These are phyloP conservation scores for Phytophthora constricta DNA, from an alignment of 352 stramenopile species.

Conservation along the genomic window DNA sequence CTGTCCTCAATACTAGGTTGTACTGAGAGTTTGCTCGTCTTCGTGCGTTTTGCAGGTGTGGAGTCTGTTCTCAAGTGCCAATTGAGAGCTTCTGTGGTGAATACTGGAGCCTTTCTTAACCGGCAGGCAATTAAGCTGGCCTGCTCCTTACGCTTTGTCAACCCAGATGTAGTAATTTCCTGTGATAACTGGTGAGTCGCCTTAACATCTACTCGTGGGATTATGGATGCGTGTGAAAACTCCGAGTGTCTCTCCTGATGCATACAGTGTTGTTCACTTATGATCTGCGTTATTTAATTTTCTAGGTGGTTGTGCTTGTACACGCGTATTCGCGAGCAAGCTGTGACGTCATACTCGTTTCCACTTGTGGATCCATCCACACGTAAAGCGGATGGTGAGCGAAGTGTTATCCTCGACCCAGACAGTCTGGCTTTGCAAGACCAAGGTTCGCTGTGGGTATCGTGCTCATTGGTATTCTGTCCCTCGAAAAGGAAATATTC, in stretches of 20 bases:
- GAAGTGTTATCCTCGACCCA: slow-evolving; percentile 38
- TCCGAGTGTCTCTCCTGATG: no score
- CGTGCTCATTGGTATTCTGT: slow-evolving; percentile 53
- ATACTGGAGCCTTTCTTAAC: slow-evolving; percentile 29
- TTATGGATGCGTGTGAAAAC: no score
- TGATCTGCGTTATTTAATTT: no score
- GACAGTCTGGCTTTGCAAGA: slow-evolving; percentile 37
- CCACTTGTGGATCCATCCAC: slow-evolving; percentile 28
- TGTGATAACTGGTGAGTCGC: slow-evolving; percentile 38
- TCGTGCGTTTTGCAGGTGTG: slow-evolving; percentile 28
- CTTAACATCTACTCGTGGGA: no score
- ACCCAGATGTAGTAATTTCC: slow-evolving; percentile 25
- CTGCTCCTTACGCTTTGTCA: slow-evolving; percentile 30
- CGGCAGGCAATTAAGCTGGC: slow-evolving; percentile 30
- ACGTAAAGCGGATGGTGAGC: slow-evolving; percentile 9
- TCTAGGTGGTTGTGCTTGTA: slow-evolving; percentile 42
- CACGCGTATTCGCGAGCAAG: slow-evolving; percentile 37
- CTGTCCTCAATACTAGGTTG: no score
- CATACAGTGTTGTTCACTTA: no score
- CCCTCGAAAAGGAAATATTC: slow-evolving; percentile 20
- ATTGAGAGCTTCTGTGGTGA: slow-evolving; percentile 21
- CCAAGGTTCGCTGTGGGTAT: slow-evolving; percentile 36
- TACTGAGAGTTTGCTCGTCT: no score
- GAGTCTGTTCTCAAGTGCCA: slow-evolving; percentile 30
- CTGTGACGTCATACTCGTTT: slow-evolving; percentile 45